Conservation (phyloP, 2,329 filamentous ascomycete genomes). For the Penicillium expansum region DNA sequence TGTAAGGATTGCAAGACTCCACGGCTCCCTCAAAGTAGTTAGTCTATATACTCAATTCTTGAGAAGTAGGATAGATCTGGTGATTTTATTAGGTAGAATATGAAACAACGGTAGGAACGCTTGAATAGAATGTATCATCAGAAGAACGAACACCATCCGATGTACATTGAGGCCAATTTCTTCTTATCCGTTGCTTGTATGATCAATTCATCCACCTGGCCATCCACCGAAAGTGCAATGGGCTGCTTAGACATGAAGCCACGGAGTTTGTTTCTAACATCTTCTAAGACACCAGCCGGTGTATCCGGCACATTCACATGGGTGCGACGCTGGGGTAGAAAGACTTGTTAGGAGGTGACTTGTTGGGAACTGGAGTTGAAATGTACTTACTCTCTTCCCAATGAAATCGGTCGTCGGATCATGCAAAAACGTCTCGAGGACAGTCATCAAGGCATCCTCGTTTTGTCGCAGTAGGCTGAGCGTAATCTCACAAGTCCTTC, state of each 20-base stretch:
- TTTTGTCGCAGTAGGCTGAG: constrained; percentile 80
- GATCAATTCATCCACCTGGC: constrained; percentile 95
- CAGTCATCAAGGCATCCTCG: constrained; percentile 94
- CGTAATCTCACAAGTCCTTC: constrained; percentile 85
- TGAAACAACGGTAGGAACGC: background rate
- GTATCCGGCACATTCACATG: constrained; percentile 60
- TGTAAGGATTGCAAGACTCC: background rate
- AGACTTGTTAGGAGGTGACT: background rate
- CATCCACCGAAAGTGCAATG: constrained; percentile 90
- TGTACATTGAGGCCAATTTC: constrained; percentile 91
- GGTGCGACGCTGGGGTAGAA: constrained; percentile 47
- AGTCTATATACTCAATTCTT: background rate
- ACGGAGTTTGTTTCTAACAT: constrained; percentile 79
- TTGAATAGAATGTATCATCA: constrained; percentile 38
- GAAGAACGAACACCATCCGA: constrained; percentile 81
- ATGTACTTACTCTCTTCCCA: constrained; percentile 58
- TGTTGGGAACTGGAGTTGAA: background rate
- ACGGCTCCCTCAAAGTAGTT: background rate
- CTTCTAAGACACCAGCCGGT: constrained; percentile 79
- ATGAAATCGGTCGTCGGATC: constrained; percentile 94
- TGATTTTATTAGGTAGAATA: background rate
- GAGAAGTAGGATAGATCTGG: background rate
- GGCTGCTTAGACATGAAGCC: constrained; percentile 82
- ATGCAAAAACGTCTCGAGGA: constrained; percentile 94
- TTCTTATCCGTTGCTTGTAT: constrained; percentile 75